Evolutionary conservation across 2,329 filamentous ascomycete species (phyloP).

Genomic region (Alternaria brassicicola): DNA sequence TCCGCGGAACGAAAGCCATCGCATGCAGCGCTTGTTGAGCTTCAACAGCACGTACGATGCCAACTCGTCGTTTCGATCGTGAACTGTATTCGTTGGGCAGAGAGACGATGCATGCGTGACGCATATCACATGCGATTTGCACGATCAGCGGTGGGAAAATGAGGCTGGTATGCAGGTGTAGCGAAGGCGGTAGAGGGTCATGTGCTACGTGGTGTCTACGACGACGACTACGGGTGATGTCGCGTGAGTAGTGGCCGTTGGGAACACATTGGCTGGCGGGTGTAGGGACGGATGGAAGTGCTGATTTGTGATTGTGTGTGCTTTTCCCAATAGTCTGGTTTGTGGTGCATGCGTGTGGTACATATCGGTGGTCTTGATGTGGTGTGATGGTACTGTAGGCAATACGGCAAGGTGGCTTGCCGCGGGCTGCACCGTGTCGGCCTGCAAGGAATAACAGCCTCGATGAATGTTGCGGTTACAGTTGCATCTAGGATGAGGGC

Average conservation of each 20-base stretch:
- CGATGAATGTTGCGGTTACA: not conserved
- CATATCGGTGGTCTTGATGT: not conserved
- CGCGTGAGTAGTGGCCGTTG: not conserved
- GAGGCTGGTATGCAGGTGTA: slow-evolving; percentile 10
- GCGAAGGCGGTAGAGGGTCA: slow-evolving; percentile 2
- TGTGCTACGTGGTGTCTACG: not conserved
- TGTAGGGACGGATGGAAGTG: not conserved
- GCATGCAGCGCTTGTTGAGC: not conserved
- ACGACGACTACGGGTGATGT: not conserved
- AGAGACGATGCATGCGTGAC: not conserved
- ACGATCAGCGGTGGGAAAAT: slow-evolving; percentile 2
- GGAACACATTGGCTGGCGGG: not conserved
- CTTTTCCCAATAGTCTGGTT: not conserved
- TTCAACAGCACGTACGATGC: not conserved
- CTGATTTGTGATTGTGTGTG: not conserved
- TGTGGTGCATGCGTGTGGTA: not conserved
- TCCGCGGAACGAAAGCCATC: not conserved
- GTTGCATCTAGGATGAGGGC: not conserved
- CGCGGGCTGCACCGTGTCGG: not conserved
- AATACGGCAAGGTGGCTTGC: not conserved
- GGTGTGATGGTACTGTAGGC: not conserved
- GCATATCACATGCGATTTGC: not conserved
- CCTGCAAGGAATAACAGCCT: not conserved
- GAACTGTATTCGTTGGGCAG: not conserved
- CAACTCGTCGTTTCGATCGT: not conserved